These are phyloP conservation scores for Umbilicus rupestris DNA, from an alignment of 164 flowering plant genomes.

Conservation along the genomic window DNA sequence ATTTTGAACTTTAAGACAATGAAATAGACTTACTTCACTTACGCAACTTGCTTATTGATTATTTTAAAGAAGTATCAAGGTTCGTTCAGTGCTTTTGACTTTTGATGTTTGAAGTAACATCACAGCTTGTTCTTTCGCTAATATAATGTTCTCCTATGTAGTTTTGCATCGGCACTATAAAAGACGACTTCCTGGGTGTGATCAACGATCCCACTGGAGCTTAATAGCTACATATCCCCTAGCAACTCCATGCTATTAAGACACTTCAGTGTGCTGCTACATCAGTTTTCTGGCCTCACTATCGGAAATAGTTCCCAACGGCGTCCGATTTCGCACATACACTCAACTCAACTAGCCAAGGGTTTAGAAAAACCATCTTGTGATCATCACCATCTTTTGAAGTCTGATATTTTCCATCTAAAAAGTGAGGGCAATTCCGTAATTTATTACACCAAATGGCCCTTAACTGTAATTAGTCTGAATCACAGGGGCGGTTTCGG, in stretches of 20 bases:
- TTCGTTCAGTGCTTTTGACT: neutral
- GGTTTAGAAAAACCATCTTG: neutral
- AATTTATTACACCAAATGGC: neutral
- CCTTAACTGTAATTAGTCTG: neutral
- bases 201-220: conserved; percentile 7
- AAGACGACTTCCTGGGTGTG: conserved; percentile 10
- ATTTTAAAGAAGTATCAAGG: neutral
- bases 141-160: neutral
- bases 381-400: no score
- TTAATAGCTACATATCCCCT: neutral
- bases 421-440: neutral
- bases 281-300: no score
- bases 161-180: conserved; percentile 9
- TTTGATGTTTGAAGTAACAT: neutral
- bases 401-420: no score
- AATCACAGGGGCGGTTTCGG: neutral
- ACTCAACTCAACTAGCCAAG: neutral
- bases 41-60: no score
- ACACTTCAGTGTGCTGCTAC: neutral
- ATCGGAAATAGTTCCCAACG: no score
- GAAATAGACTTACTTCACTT: no score
- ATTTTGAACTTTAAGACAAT: neutral
- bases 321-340: no score
- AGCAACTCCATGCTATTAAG: neutral
- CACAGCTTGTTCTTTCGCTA: neutral